Evolutionary conservation across 768 basidiomycete genomes (phyloP), one percentile per base, ranked within the genome.

Genomic region (Russula brevipes): DNA sequence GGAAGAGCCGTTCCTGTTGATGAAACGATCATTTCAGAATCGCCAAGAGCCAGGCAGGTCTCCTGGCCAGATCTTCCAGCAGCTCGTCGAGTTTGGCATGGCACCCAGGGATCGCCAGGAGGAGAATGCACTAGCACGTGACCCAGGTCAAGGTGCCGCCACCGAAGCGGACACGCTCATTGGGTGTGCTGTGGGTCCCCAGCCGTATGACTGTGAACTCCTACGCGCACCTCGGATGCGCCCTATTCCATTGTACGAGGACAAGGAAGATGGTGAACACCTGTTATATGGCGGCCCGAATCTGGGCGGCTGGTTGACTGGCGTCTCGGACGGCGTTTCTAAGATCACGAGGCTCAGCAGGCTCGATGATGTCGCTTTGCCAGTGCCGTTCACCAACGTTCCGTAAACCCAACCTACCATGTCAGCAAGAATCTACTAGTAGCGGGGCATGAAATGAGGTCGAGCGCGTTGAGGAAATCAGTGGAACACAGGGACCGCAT

Each of bases 301-400:
- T n/a, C n/a, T 62, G 11, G 49, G 53, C n/a, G 53, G 53, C 3
- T 54, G 53, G 45, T 31, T 60, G 17, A 54, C 53, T 3, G n/a
- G n/a, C n/a, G n/a, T n/a, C n/a, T n/a, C n/a, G n/a, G n/a, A n/a
- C n/a, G n/a, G n/a, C n/a, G n/a, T n/a, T n/a, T n/a, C n/a, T n/a
- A n/a, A n/a, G n/a, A n/a, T n/a, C n/a, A n/a, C n/a, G n/a, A n/a
- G n/a, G n/a, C n/a, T n/a, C n/a, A n/a, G n/a, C n/a, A 12, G 4
- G 35, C 61, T 57, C 35, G 31, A 38, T 1, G 41, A 42, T 9
- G 1, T 57, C 5, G 11, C n/a, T 33, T 35, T 63, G 50, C 51
- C 56, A 17, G 36, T 53, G 9, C 57, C 56, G 9, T 63, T 63
- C n/a, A 9, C 36, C 31, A 38, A 24, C 12, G 17, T 5, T 47